Percentiles rank a stretch among this genome's conserved stretches.
Evolutionary conservation across 495 filamentous ascomycete species (phyloP).

Genomic region (Penicillium argentinense): DNA sequence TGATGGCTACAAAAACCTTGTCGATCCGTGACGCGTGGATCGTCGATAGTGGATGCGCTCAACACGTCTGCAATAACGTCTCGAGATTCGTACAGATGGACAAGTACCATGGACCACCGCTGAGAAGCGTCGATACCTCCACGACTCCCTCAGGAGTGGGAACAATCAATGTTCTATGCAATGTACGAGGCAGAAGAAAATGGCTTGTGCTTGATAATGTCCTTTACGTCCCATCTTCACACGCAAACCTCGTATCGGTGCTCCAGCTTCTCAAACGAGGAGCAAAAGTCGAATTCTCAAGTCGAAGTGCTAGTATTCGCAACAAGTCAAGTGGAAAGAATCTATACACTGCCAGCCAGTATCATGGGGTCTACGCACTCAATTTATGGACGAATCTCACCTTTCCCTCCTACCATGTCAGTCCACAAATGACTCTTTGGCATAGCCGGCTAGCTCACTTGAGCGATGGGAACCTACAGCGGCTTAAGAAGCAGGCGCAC

Average conservation of each 20-base stretch:
- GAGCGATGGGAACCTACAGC: slow-evolving; percentile 3
- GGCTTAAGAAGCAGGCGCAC: slow-evolving; percentile 12
- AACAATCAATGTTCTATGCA: slow-evolving; percentile 9
- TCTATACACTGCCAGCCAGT: slow-evolving; percentile 14
- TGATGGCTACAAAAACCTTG: slow-evolving; percentile 12
- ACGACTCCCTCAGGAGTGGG: slow-evolving; percentile 5
- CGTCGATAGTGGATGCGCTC: slow-evolving; percentile 16
- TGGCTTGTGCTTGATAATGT: slow-evolving; percentile 14
- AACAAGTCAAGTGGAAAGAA: slow-evolving; percentile 14
- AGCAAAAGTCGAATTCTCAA: slow-evolving; percentile 14
- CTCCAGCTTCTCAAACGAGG: slow-evolving; percentile 16
- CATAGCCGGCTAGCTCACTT: slow-evolving; percentile 15
- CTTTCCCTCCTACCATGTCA: slow-evolving; percentile 20
- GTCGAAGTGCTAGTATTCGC: slow-evolving; percentile 1
- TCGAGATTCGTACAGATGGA: slow-evolving; percentile 11
- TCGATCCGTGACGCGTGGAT: slow-evolving; percentile 16
- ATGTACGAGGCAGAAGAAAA: slow-evolving; percentile 15
- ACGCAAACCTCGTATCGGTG: slow-evolving; percentile 13
- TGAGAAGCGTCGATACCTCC: slow-evolving; percentile 11
- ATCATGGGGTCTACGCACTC: slow-evolving; percentile 16
- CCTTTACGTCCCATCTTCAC: slow-evolving; percentile 11
- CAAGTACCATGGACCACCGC: slow-evolving; percentile 9
- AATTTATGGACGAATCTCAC: slow-evolving; percentile 8
- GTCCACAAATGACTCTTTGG: slow-evolving; percentile 14
- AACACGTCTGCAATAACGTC: slow-evolving; percentile 14